Evolutionary conservation across 1,139 yeast species (phyloP), one percentile per base, ranked within the genome.

Genomic region (Saccharomyces hybrid): DNA sequence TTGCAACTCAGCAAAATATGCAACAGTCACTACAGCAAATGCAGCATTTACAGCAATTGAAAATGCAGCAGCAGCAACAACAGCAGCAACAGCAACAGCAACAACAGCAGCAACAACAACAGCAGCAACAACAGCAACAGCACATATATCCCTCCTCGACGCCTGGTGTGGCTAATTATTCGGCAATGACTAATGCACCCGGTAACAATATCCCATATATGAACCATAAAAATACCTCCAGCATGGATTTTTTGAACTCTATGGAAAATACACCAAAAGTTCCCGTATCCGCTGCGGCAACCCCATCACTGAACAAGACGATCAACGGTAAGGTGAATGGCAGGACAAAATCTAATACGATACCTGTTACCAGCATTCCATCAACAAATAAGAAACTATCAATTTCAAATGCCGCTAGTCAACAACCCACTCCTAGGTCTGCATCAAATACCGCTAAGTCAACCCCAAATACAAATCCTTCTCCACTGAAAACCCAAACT

Each of bases 241-340:
- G 48, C 48, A 46, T 27, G 28, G 48, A 46, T 11, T 26, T 26
- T 4, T 27, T 26, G 31, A 46, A 46, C 23, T 25, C 48, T 7
- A 46, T 26, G 48, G 28, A 26, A 4, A 46, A 46, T 26, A 26
- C 48, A 13, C 28, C 31, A 25, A 46, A 46, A 11, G 16, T 26
- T 26, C 20, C 31, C 11, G 28, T n/a, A 25, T 46, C 48, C 26
- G 29, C 28, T 9, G 9, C 48, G 25, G 16, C 31, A 4, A 46
- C 28, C 8, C 52, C 47, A 53, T 47, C 51, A 34, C 48, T 8
- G 59, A 53, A 41, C 62, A 58, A 47, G 14, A 26, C 44, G 2
- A 20, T 38, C 65, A 57, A 53, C 57, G 46, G 63, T 62, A 62
- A 53, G 56, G 57, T 53, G 58, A 64, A 56, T 63, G 59, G 54